Percentiles rank a stretch among this genome's conserved stretches.
phyloP scores from a whole-genome alignment of 257 asterid species.

The Nicotiana otophora region DNA sequence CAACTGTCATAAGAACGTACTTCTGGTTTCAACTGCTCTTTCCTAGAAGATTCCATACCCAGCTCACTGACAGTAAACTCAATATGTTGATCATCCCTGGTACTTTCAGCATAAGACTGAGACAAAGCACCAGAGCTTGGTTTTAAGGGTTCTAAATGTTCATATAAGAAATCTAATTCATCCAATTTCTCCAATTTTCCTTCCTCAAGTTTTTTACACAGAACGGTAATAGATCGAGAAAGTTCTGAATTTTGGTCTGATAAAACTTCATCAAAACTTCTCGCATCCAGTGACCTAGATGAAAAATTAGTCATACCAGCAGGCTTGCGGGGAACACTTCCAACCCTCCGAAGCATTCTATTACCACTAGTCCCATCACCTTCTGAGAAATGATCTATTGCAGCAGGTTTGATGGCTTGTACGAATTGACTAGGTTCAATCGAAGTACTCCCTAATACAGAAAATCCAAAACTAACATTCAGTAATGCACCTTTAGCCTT shows the following conservation, averaged over 20 bases:
- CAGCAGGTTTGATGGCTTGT: conserved; percentile 23
- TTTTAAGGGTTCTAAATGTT: conserved; percentile 17
- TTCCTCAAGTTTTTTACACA: conserved; percentile 53
- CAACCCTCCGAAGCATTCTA: conserved; percentile 18
- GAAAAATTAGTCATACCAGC: conserved; percentile 21
- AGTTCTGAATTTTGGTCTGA: conserved; percentile 36
- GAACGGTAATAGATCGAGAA: conserved; percentile 38
- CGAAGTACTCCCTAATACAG: conserved; percentile 41
- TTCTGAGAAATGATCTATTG: conserved; percentile 23
- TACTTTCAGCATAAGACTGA: conserved; percentile 21
- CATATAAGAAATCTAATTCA: conserved; percentile 22
- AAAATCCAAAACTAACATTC: conserved; percentile 82
- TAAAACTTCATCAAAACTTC: conserved; percentile 28
- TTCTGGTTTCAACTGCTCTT: conserved; percentile 29
- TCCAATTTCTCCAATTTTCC: conserved; percentile 21
- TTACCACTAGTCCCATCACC: conserved; percentile 17
- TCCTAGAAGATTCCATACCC: conserved; percentile 40
- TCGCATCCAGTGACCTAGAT: conserved; percentile 30
- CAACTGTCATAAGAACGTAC: conserved; percentile 31
- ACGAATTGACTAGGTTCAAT: conserved; percentile 37
- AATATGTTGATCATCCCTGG: conserved; percentile 24
- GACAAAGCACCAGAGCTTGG: conserved; percentile 15
- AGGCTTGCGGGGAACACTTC: conserved; percentile 24
- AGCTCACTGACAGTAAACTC: conserved; percentile 29
- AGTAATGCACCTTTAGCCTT: conserved; percentile 70